A percentile compares a stretch with the other conserved stretches of the same genome.
Conservation (phyloP, 345 rosid species). For the Brassica juncea region DNA sequence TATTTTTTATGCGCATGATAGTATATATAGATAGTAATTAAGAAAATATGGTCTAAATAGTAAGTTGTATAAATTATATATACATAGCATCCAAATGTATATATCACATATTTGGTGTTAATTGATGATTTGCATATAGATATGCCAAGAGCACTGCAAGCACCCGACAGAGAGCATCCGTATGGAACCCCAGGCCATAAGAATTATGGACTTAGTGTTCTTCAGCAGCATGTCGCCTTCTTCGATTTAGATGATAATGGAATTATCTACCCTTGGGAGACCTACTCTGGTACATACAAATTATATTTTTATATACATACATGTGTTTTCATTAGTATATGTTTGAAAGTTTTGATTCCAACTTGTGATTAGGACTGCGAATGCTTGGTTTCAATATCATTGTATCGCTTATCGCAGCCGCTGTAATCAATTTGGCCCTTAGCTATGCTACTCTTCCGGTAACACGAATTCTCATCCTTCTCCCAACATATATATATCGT, state of each 20-base stretch:
- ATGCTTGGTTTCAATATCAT: constrained; percentile 69
- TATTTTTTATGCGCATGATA: background rate
- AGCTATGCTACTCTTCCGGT: constrained; percentile 81
- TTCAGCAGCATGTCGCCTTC: constrained; percentile 90
- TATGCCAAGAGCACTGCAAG: constrained; percentile 80
- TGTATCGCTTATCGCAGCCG: constrained; percentile 53
- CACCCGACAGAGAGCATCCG: constrained; percentile 79
- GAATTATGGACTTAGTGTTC: constrained; percentile 63
- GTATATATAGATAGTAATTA: background rate
- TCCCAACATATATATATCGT: background rate
- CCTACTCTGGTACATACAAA: constrained; percentile 55
- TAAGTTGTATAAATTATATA: background rate
- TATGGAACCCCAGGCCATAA: constrained; percentile 71
- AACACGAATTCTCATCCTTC: background rate
- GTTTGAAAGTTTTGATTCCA: background rate
- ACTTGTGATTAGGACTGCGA: constrained; percentile 51
- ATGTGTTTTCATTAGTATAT: background rate
- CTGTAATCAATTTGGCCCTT: constrained; percentile 52
- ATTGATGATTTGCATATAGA: constrained; percentile 44
- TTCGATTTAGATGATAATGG: constrained; percentile 80
- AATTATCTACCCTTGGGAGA: constrained; percentile 96
- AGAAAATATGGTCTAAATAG: background rate
- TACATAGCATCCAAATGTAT: background rate
- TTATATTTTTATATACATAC: background rate
- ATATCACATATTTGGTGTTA: background rate